These are phyloP conservation scores for Colletotrichum sp. DNA, from an alignment of 2,329 filamentous ascomycete genomes.

Conservation along the genomic window DNA sequence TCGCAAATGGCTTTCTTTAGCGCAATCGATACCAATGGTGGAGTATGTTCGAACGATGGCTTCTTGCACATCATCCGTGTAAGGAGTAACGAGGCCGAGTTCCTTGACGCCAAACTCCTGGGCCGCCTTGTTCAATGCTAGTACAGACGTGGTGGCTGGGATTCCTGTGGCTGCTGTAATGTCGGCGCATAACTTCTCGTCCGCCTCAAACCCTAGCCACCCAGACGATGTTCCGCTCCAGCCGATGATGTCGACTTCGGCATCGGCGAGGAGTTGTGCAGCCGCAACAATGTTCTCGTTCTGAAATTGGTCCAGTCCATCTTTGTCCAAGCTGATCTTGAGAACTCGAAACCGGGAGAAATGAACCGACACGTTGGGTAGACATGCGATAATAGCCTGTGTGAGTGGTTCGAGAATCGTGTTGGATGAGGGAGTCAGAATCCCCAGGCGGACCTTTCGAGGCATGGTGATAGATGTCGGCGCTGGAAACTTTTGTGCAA, in stretches of 20 bases:
- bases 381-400: neutral
- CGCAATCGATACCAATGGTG: slow-evolving; percentile 34
- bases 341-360: neutral
- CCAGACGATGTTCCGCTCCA: slow-evolving; percentile 42
- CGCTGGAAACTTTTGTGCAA: neutral
- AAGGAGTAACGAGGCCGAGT: slow-evolving; percentile 44
- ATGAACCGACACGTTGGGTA: neutral
- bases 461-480: rapidly evolving
- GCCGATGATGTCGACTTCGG: slow-evolving; percentile 41
- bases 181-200: slow-evolving; percentile 39
- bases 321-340: neutral
- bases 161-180: slow-evolving; percentile 42
- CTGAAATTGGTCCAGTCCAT: neutral
- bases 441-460: neutral
- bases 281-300: slow-evolving; percentile 32
- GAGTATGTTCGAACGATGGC: slow-evolving; percentile 40
- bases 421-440: neutral
- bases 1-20: slow-evolving; percentile 36
- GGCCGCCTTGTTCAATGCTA: slow-evolving; percentile 42
- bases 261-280: slow-evolving; percentile 38
- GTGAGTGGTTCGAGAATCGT: neutral
- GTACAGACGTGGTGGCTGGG: slow-evolving; percentile 43
- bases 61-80: slow-evolving; percentile 42
- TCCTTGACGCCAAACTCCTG: slow-evolving; percentile 29
- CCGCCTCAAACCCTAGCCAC: slow-evolving; percentile 45